Evolutionary conservation across 129 eudicot genomes (phyloP).

Genomic region (Glebionis coronaria): DNA sequence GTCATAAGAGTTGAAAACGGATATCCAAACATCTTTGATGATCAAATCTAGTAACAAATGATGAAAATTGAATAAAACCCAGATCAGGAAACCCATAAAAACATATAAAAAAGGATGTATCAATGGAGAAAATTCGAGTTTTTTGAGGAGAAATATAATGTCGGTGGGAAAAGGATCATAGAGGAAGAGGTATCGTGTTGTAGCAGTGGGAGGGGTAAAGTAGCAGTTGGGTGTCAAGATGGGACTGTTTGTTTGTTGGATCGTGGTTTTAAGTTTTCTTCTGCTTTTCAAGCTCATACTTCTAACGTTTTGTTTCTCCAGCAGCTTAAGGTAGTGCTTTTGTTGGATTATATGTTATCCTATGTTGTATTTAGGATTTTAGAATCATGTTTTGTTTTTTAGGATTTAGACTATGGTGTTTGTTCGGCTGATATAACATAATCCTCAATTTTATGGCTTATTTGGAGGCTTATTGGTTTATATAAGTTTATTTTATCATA

Average conservation of each 20-base stretch:
- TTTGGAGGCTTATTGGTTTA: no score
- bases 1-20: no score
- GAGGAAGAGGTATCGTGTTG: slow-evolving; percentile 69
- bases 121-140: slow-evolving; percentile 98
- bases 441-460: no score
- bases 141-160: slow-evolving; percentile 93
- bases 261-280: slow-evolving; percentile 85
- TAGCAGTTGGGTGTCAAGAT: slow-evolving; percentile 64
- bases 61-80: slow-evolving; percentile 2
- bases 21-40: no score
- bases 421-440: no score
- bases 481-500: no score
- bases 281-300: slow-evolving; percentile 82
- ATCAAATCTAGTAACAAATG: neutral
- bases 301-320: slow-evolving; percentile 82
- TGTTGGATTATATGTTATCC: no score
- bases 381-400: no score
- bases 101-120: slow-evolving; percentile 40
- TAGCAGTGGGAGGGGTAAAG: slow-evolving; percentile 86
- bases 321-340: slow-evolving; percentile 65
- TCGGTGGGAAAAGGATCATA: slow-evolving; percentile 55
- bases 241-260: slow-evolving; percentile 72
- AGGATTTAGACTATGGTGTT: no score
- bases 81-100: neutral
- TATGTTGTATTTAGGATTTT: no score